Evolutionary conservation across 345 rosid species (phyloP).

Genomic region (Limnanthes douglasii): DNA sequence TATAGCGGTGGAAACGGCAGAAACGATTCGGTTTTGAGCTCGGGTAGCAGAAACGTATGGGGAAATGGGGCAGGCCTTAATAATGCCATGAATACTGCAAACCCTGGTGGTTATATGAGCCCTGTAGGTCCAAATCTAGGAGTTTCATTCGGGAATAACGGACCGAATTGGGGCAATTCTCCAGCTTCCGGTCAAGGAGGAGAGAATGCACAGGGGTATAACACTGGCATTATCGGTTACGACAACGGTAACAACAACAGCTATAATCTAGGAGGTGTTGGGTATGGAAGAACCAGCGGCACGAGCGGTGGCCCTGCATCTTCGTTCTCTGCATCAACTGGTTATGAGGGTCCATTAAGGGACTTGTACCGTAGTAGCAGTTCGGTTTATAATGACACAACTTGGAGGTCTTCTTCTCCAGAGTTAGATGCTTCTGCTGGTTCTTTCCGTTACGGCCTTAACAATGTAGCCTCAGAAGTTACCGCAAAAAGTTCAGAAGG

Average conservation of each 20-base stretch:
- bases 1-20: constrained; percentile 33
- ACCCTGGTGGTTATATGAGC: constrained; percentile 20
- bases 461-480: constrained; percentile 47
- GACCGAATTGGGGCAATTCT: constrained; percentile 60
- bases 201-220: constrained; percentile 11
- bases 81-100: constrained; percentile 20
- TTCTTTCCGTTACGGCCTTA: constrained; percentile 52
- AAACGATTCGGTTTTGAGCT: constrained; percentile 40
- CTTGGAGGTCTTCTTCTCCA: constrained; percentile 58
- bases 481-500: constrained; percentile 45
- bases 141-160: constrained; percentile 46
- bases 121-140: constrained; percentile 42
- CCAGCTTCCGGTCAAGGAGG: constrained; percentile 20
- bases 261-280: constrained; percentile 15
- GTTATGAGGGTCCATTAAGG: constrained; percentile 49
- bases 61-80: constrained; percentile 39
- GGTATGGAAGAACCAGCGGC: constrained; percentile 46
- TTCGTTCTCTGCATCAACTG: constrained; percentile 41
- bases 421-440: constrained; percentile 56
- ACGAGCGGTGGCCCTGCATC: constrained; percentile 29
- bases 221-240: constrained; percentile 13
- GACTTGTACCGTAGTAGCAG: constrained; percentile 41
- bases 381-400: constrained; percentile 55
- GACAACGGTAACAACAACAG: constrained; percentile 13
- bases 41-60: constrained; percentile 56